phyloP scores from a whole-genome alignment of 2,329 filamentous ascomycete genomes.

The Monosporascus sp. region DNA sequence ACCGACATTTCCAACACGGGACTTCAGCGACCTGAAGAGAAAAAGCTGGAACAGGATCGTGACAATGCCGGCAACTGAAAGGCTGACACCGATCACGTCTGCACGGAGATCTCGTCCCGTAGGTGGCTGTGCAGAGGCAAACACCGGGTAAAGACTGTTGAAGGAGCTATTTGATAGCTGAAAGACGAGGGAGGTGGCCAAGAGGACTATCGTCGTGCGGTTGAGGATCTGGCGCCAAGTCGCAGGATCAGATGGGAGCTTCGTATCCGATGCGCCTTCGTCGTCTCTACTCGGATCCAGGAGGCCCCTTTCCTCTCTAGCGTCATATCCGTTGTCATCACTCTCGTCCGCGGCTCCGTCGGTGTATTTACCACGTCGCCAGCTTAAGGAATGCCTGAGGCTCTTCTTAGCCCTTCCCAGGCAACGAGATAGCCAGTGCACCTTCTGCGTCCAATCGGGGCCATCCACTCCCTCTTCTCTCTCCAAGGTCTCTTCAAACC shows the following conservation, averaged over 20 bases:
- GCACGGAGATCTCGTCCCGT: constrained; percentile 73
- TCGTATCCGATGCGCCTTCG: constrained; percentile 37
- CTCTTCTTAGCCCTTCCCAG: constrained; percentile 9
- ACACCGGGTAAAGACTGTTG: constrained; percentile 93
- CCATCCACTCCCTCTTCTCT: constrained; percentile 33
- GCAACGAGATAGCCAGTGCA: constrained; percentile 27
- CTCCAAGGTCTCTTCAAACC: constrained; percentile 82
- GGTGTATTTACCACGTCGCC: constrained; percentile 13
- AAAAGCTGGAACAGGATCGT: constrained; percentile 90
- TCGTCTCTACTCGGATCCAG: constrained; percentile 30
- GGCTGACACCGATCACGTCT: constrained; percentile 75
- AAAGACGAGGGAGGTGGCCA: constrained; percentile 86
- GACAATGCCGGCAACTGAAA: constrained; percentile 77
- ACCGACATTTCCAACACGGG: constrained; percentile 76
- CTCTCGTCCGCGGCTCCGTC: constrained; percentile 12
- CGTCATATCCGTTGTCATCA: constrained; percentile 20
- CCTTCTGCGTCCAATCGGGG: constrained; percentile 25
- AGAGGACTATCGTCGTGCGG: constrained; percentile 73
- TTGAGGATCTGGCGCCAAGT: constrained; percentile 61
- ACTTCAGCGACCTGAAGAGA: constrained; percentile 73
- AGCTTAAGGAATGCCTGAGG: constrained; percentile 21
- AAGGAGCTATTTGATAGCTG: constrained; percentile 92
- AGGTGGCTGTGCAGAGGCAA: constrained; percentile 70
- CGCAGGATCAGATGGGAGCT: constrained; percentile 40
- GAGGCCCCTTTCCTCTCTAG: constrained; percentile 18